Conservation (phyloP, 805 yeast species). For the Wickerhamiella slavikovae region DNA sequence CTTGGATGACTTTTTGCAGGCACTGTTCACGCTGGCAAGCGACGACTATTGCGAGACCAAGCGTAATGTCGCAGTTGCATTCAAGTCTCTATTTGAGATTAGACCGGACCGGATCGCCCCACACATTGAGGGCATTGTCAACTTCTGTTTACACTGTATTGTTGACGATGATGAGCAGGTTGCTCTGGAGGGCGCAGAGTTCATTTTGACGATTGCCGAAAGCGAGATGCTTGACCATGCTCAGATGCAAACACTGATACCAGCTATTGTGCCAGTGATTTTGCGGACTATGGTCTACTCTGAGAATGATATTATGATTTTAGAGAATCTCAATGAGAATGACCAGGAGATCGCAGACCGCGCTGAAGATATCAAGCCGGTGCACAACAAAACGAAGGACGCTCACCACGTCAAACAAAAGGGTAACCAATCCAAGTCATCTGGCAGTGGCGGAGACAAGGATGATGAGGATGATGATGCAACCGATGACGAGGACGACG, state of each 20-base stretch:
- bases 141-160: constrained; percentile 66
- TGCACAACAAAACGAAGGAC: constrained; percentile 44
- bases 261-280: constrained; percentile 51
- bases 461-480: constrained; percentile 31
- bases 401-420: constrained; percentile 14
- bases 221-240: constrained; percentile 33
- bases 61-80: constrained; percentile 57
- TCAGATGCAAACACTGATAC: constrained; percentile 34
- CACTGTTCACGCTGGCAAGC: constrained; percentile 49
- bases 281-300: constrained; percentile 72
- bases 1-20: constrained; percentile 42
- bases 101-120: constrained; percentile 65
- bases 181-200: constrained; percentile 85
- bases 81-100: constrained; percentile 46
- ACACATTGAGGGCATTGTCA: constrained; percentile 70
- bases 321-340: constrained; percentile 49
- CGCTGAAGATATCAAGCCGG: constrained; percentile 76
- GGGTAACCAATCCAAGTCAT: constrained; percentile 7
- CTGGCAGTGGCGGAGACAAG: constrained; percentile 14
- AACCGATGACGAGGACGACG: constrained; percentile 55
- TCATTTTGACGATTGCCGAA: constrained; percentile 55
- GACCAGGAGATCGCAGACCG: constrained; percentile 62
- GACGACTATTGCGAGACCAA: constrained; percentile 40
- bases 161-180: constrained; percentile 47
- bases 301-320: constrained; percentile 51